Conservation (phyloP, 805 yeast species). For the Wickerhamomyces canadensis region DNA sequence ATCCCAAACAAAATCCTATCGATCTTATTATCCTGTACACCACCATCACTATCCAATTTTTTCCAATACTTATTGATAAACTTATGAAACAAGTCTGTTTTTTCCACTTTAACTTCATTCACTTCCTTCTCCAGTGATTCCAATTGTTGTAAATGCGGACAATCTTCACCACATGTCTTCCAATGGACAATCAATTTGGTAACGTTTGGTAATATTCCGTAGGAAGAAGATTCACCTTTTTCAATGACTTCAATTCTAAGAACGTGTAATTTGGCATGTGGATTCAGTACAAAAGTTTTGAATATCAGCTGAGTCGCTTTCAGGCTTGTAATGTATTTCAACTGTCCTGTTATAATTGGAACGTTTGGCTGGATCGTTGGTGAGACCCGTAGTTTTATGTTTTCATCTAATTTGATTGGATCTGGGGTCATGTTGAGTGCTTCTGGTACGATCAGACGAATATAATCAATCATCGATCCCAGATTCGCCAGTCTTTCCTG, state of each 20-base stretch:
- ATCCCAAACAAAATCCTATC: conserved; percentile 36
- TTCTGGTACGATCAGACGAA: conserved; percentile 44
- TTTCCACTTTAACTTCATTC: conserved; percentile 1
- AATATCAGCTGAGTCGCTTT: conserved; percentile 51
- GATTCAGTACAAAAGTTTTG: conserved; percentile 49
- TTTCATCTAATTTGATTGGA: conserved; percentile 34
- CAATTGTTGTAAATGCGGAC: conserved; percentile 47
- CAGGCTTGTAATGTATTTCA: conserved; percentile 49
- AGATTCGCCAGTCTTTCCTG: conserved; percentile 34
- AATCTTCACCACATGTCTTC: conserved; percentile 50
- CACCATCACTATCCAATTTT: not conserved
- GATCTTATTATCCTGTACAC: conserved; percentile 1
- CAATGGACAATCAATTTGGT: conserved; percentile 50
- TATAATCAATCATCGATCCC: conserved; percentile 44
- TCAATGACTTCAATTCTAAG: conserved; percentile 12
- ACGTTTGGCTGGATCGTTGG: conserved; percentile 50
- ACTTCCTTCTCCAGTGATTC: too few relatives aligned
- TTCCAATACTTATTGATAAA: not conserved
- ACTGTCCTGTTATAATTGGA: conserved; percentile 51
- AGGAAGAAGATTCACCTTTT: not conserved
- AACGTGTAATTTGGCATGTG: conserved; percentile 48
- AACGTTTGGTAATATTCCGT: conserved; percentile 19
- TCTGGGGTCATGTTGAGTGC: conserved; percentile 42
- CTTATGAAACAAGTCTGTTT: not conserved
- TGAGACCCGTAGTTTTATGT: conserved; percentile 46